phyloP scores from a whole-genome alignment of 331 rosid genomes.

The Erythrophleum ivorense region DNA sequence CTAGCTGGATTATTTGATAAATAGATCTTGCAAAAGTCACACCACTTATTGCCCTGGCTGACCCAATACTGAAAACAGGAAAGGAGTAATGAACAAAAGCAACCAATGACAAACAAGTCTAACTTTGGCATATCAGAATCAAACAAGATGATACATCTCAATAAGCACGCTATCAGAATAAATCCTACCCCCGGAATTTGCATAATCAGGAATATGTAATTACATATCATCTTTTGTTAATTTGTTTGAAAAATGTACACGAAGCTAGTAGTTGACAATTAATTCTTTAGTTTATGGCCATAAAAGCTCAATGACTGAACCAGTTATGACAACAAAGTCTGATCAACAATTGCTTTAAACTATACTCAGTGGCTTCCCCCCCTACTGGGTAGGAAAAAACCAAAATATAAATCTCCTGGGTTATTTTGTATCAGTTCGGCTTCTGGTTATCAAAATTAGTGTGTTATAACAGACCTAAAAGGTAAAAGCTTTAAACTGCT shows the following conservation, averaged over 20 bases:
- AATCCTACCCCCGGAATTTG: background rate
- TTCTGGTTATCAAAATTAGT: conserved; percentile 2
- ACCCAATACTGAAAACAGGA: conserved; percentile 84
- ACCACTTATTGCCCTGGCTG: conserved; percentile 99
- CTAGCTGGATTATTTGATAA: conserved; percentile 85
- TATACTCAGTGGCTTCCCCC: background rate
- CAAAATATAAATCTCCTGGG: background rate
- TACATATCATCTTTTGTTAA: background rate
- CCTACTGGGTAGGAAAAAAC: background rate
- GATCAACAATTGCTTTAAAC: background rate
- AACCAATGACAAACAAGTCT: background rate
- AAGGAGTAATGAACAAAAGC: background rate
- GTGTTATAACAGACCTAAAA: conserved; percentile 3
- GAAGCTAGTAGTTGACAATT: background rate
- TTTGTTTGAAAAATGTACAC: background rate
- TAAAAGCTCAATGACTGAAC: background rate
- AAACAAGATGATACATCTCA: background rate
- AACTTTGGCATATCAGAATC: conserved; percentile 10
- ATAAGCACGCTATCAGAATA: background rate
- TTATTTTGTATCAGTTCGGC: background rate
- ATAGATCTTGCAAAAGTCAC: conserved; percentile 94
- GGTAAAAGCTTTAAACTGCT: background rate
- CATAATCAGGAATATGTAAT: background rate
- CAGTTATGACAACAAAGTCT: background rate
- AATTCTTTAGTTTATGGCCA: background rate